Evolutionary conservation across 352 stramenopile genomes (phyloP).

Genomic region (Pythium vanterpoolii): DNA sequence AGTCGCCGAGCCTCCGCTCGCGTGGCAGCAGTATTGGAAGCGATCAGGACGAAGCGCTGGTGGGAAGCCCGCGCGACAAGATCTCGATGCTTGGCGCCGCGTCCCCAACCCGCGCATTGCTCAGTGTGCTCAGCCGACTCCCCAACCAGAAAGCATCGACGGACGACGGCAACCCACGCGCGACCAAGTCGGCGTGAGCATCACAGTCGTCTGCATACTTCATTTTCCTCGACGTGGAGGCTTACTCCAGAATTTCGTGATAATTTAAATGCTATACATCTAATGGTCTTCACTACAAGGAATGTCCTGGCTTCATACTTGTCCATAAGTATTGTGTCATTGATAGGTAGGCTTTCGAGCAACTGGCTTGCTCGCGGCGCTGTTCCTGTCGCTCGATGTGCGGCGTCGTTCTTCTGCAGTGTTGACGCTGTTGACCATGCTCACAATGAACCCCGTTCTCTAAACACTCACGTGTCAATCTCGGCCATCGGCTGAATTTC

Average conservation of each 20-base stretch:
- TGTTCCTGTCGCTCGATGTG: constrained; percentile 8
- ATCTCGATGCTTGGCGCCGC: not conserved
- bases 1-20: constrained; percentile 12
- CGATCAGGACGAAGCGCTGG: constrained; percentile 7
- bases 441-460: constrained; percentile 15
- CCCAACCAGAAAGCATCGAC: constrained; percentile 12
- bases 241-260: not conserved
- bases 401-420: not conserved
- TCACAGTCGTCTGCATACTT: not conserved
- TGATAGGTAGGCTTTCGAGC: not conserved
- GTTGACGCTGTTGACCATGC: constrained; percentile 10
- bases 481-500: too few species aligned
- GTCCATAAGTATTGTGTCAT: not conserved
- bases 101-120: constrained; percentile 16
- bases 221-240: not conserved
- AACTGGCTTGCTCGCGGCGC: not conserved
- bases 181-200: not conserved
- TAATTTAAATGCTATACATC: constrained; percentile 7
- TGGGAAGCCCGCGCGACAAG: constrained; percentile 5
- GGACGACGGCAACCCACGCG: not conserved
- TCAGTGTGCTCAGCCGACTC: constrained; percentile 14
- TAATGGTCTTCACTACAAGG: too few species aligned
- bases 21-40: constrained; percentile 12
- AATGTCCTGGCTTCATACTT: not conserved
- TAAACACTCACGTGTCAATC: too few species aligned